These are phyloP conservation scores for Tulasnella sp. DNA, from an alignment of 768 basidiomycete genomes.

Conservation along the genomic window DNA sequence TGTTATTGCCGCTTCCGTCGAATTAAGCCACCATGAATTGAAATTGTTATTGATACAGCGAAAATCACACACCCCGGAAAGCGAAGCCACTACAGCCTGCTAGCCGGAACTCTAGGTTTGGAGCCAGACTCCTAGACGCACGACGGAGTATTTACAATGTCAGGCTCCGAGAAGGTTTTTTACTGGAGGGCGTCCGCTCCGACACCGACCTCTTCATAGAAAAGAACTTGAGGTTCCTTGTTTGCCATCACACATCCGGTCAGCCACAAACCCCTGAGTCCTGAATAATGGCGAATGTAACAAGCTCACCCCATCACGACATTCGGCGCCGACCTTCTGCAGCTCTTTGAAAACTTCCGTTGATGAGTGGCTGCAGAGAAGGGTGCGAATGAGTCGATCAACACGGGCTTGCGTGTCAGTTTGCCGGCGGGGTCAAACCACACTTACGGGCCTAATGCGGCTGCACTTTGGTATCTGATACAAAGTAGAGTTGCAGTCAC, in stretches of 20 bases:
- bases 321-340: slow-evolving; percentile 10
- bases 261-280: background rate
- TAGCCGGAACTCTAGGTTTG: background rate
- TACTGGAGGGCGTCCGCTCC: background rate
- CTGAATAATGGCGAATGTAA: background rate
- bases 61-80: background rate
- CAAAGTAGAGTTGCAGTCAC: background rate
- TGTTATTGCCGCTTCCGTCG: background rate
- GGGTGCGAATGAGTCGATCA: background rate
- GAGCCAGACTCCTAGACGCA: background rate
- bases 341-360: background rate
- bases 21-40: slow-evolving; percentile 1
- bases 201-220: background rate
- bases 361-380: background rate
- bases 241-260: background rate
- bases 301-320: slow-evolving; percentile 1
- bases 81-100: background rate
- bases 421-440: background rate
- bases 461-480: background rate
- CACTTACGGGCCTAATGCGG: slow-evolving; percentile 8
- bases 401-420: background rate
- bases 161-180: background rate
- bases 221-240: background rate
- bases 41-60: background rate
- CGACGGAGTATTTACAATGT: background rate